Base-by-base conservation (phyloP, 805 yeast genomes). In the Hanseniaspora vineae region DNA sequence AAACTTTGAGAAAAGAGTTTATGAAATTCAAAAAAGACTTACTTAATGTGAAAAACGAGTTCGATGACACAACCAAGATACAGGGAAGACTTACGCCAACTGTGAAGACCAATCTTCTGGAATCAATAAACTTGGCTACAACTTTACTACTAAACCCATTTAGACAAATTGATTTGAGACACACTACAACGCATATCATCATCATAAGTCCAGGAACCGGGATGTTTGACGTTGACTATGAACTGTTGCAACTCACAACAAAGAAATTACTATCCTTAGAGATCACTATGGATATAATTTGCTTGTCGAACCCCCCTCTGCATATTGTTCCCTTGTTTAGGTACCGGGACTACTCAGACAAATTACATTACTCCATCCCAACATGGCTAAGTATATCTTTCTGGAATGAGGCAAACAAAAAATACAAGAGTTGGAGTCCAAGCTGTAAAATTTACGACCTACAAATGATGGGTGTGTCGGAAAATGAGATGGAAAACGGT, bases 401-500 rank as follows among this genome's bases (percentile, higher is more conserved):
- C 58, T 92, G 95, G 84, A 78, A 75, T 47, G 85, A 82, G 45
- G 59, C 65, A 37, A 58, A 55, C 49, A 68, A 59, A 62, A 65
- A 55, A 23, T 69, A 69, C 32, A 54, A 53, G 20, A 83, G 77
- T 54, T 90, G 97, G 97, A 75, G 82, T n/a, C 97, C 98, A 0
- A 70, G 92, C 35, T 88, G 97, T 63, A 87, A 86, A 56, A 89
- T 92, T 45, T 90, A 92, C 62, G 97, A 90, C 57, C 66, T 92
- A 17, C 97, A 92, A 61, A 92, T 92, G 97, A 90, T 90, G 94
- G 97, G 97, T 0, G 76, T 92, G 8, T 87, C 90, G 81, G 97
- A 90, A 57, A 86, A 85, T 55, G 96, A 92, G 57, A 69, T 80
- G 49, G 78, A 80, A 53, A 77, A 82, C 12, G 58, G 59, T 29